These are phyloP conservation scores for Neopestalotiopsis sp. DNA, from an alignment of 2,329 filamentous ascomycete species.

Conservation along the genomic window DNA sequence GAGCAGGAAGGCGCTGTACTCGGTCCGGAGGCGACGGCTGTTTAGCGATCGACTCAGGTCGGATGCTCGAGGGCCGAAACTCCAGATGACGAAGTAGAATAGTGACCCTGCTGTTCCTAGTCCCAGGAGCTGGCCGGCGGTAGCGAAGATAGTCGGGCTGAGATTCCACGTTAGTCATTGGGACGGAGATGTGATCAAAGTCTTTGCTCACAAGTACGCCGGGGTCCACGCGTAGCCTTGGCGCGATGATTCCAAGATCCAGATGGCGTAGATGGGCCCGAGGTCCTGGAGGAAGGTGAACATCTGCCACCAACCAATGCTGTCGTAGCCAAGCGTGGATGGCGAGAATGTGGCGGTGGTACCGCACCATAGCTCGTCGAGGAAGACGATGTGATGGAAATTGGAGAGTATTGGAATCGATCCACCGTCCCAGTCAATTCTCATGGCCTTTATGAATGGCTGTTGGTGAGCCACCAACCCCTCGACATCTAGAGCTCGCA, in stretches of 20 bases:
- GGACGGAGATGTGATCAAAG: no score
- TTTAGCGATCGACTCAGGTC: slow-evolving; percentile 8
- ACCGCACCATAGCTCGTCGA: slow-evolving; percentile 26
- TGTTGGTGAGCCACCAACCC: slow-evolving; percentile 8
- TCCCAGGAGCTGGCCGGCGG: slow-evolving; percentile 16
- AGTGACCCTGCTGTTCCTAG: slow-evolving; percentile 20
- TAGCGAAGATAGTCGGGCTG: slow-evolving; percentile 17
- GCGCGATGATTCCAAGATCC: slow-evolving; percentile 28
- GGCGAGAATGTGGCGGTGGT: slow-evolving; percentile 25
- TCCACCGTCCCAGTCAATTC: slow-evolving; percentile 27
- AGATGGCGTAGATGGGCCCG: slow-evolving; percentile 28
- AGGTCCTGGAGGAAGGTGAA: slow-evolving; percentile 29
- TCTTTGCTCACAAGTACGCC: slow-evolving; percentile 25
- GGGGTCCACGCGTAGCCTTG: slow-evolving; percentile 23
- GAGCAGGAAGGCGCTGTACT: slow-evolving; percentile 13
- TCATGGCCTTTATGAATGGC: slow-evolving; percentile 22
- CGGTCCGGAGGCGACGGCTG: slow-evolving; percentile 12
- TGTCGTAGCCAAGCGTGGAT: slow-evolving; percentile 25
- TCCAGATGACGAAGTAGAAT: slow-evolving; percentile 25
- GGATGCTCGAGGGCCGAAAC: slow-evolving; percentile 21
- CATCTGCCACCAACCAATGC: slow-evolving; percentile 29
- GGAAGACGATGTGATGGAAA: slow-evolving; percentile 22
- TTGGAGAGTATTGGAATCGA: slow-evolving; percentile 21
- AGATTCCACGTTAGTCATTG: neutral
- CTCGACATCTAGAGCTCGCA: neutral